These are phyloP conservation scores for Brassica incana DNA, from an alignment of 345 rosid genomes.

Conservation along the genomic window DNA sequence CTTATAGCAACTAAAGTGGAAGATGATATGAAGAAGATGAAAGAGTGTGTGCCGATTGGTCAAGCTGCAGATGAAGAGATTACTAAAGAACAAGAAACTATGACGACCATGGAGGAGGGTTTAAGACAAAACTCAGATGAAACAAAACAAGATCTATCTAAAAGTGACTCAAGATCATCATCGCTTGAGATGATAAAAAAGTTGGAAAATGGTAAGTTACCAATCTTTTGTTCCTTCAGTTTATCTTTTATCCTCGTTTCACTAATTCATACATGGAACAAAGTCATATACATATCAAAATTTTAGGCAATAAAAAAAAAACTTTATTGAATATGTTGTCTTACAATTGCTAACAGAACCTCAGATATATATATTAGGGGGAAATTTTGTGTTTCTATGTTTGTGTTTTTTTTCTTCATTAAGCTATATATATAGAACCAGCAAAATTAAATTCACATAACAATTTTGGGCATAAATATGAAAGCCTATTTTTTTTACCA, in stretches of 20 bases:
- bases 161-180: constrained; percentile 3
- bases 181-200: constrained; percentile 8
- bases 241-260: neutral
- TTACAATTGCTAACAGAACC: neutral
- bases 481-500: neutral
- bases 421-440: neutral
- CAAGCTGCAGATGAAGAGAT: neutral
- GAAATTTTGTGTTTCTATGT: neutral
- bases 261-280: constrained; percentile 4
- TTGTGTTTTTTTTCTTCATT: neutral
- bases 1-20: constrained; percentile 19
- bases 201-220: constrained; percentile 26
- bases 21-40: constrained; percentile 23
- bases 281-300: neutral
- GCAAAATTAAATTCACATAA: neutral
- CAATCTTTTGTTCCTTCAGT: neutral
- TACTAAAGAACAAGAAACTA: constrained; percentile 2
- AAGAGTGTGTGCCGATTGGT: constrained; percentile 4
- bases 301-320: neutral
- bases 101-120: constrained; percentile 23
- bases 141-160: constrained; percentile 14
- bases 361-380: neutral
- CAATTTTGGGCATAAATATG: neutral
- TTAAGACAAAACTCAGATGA: constrained; percentile 4
- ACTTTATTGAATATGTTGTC: neutral